These are phyloP conservation scores for Chlorencoelia australis DNA, from an alignment of 2,329 filamentous ascomycete genomes.

Conservation along the genomic window DNA sequence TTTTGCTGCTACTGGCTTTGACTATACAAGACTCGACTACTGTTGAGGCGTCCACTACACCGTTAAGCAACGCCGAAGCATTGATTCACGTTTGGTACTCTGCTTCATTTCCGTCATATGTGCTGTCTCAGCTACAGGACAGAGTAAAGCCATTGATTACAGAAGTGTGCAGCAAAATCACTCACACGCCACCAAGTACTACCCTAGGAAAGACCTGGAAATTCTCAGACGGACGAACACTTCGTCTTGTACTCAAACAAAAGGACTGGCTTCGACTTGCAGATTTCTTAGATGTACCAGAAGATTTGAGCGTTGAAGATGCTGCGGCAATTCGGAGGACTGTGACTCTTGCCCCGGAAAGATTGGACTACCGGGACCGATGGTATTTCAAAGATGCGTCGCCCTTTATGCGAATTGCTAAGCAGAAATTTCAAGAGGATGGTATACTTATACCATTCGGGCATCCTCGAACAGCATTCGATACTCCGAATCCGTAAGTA, in stretches of 20 bases:
- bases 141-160: slow-evolving; percentile 1
- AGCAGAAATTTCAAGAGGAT: slow-evolving; percentile 27
- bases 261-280: slow-evolving; percentile 25
- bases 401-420: slow-evolving; percentile 22
- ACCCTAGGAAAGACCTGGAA: slow-evolving; percentile 3
- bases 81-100: slow-evolving; percentile 7
- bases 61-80: background rate
- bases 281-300: slow-evolving; percentile 20
- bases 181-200: background rate
- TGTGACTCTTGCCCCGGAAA: slow-evolving; percentile 22
- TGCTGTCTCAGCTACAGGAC: background rate
- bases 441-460: slow-evolving; percentile 35
- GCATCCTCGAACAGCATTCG: slow-evolving; percentile 23
- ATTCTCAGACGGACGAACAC: background rate
- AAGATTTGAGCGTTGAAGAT: slow-evolving; percentile 14
- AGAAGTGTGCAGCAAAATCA: slow-evolving; percentile 1
- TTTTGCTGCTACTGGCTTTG: slow-evolving; percentile 3
- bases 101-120: background rate
- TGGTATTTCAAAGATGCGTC: slow-evolving; percentile 15
- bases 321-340: slow-evolving; percentile 22
- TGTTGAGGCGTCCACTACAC: background rate
- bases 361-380: slow-evolving; percentile 29
- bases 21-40: background rate
- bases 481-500: slow-evolving; percentile 33
- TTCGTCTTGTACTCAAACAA: slow-evolving; percentile 1